Evolutionary conservation across 495 filamentous ascomycete species (phyloP), one percentile per base, ranked within the genome.

Genomic region (Tuber calosporum): DNA sequence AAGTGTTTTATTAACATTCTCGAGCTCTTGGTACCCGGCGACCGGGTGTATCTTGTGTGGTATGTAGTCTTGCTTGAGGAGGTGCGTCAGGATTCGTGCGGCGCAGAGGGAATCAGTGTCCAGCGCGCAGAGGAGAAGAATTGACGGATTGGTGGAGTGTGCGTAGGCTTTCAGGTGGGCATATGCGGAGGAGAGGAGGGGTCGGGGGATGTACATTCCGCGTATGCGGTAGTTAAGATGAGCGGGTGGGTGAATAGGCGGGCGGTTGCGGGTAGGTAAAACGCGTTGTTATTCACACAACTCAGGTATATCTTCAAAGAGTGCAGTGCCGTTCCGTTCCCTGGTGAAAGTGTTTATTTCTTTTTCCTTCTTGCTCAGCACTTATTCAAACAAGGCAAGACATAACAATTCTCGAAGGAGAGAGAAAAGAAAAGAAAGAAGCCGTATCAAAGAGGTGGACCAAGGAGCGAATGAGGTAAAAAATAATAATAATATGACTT

Each of bases 41-140:
- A 99, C 90, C 6, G 96, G 95, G 78, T 96, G 92, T 74, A 98
- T 96, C 85, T 97, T 97, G 84, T 98, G 94, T n/a, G 90, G 90
- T 77, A 99, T 96, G 81, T 94, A 98, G 85, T 99, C 95, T 85
- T 93, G 91, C 85, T 94, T 97, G 69, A 99, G 86, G 26, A 98
- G 87, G 20, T 89, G 87, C 1, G 95, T 95, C 22, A 99, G 88
- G 71, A 99, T 98, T 69, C 94, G 93, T 80, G 93, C 94, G 69
- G 94, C 96, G 84, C 95, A 98, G 45, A 99, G 89, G 69, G 94
- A 91, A 85, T 99, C 95, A 67, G 94, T 92, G 82, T 97, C 95
- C 80, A 98, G 90, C 41, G 94, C 92, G 74, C 93, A 93, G 68
- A 99, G 89, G 72, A 99, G 88, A n/a, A 98, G 87, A 75, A 98